phyloP scores from a whole-genome alignment of 169 alveolate genomes.

The Plasmodium billcollinsi region DNA sequence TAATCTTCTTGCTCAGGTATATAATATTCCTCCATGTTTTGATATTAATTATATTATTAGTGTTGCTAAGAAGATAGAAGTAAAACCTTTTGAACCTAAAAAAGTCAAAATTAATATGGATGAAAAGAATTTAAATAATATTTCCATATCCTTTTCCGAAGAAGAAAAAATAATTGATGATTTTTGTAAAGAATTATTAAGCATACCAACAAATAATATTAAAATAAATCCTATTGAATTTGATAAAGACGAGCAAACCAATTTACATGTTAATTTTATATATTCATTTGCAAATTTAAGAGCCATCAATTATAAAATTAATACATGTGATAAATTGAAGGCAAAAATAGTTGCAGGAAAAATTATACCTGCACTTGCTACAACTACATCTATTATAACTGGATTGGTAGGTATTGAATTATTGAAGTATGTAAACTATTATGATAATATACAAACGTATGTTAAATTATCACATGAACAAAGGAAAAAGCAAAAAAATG shows the following conservation, averaged over 20 bases:
- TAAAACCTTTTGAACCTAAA: slow-evolving; percentile 81
- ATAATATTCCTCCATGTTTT: slow-evolving; percentile 81
- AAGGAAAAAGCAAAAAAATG: slow-evolving; percentile 32
- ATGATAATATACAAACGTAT: slow-evolving; percentile 68
- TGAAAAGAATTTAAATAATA: slow-evolving; percentile 87
- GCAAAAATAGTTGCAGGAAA: slow-evolving; percentile 99
- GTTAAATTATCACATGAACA: slow-evolving; percentile 19
- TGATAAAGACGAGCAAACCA: slow-evolving; percentile 99
- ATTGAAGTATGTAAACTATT: slow-evolving; percentile 85
- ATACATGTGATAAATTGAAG: slow-evolving; percentile 93
- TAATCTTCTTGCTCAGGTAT: slow-evolving; percentile 91
- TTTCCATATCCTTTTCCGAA: slow-evolving; percentile 72
- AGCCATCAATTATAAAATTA: slow-evolving; percentile 96
- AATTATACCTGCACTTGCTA: slow-evolving; percentile 99
- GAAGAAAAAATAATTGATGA: slow-evolving; percentile 49
- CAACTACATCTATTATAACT: slow-evolving; percentile 99
- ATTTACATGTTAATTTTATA: slow-evolving; percentile 98
- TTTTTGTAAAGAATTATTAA: slow-evolving; percentile 40
- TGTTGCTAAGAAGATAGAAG: slow-evolving; percentile 71
- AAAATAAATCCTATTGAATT: slow-evolving; percentile 84
- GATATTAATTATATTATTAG: slow-evolving; percentile 75
- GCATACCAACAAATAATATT: slow-evolving; percentile 7
- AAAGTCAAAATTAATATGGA: slow-evolving; percentile 87
- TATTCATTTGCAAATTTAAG: slow-evolving; percentile 97
- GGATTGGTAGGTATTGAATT: slow-evolving; percentile 97